A percentile compares a stretch with the other conserved stretches of the same genome.
Evolutionary conservation across 768 basidiomycete species (phyloP).

Genomic region (Lactarius quietus): DNA sequence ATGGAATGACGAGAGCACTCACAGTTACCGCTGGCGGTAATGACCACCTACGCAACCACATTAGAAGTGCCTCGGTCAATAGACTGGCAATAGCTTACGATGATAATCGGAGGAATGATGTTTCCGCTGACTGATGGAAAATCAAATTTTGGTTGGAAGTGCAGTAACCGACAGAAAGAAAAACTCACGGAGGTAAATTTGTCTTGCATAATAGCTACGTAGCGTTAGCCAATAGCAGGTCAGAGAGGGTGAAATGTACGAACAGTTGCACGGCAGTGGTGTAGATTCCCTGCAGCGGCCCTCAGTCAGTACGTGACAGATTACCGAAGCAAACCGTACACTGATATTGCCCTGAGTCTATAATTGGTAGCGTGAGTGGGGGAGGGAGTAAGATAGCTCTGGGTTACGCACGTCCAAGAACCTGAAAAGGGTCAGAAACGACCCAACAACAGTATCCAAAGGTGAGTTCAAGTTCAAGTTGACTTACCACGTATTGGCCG

Average conservation of each 20-base stretch:
- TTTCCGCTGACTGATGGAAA: background rate
- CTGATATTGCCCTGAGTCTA: background rate
- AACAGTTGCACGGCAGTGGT: background rate
- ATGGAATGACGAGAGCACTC: conserved; percentile 15
- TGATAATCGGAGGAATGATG: background rate
- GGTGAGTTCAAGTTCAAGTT: background rate
- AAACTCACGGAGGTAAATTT: conserved; percentile 3
- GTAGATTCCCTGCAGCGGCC: background rate
- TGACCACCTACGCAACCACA: conserved; percentile 26
- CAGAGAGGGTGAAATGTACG: background rate
- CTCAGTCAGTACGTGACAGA: background rate
- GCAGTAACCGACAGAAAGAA: background rate
- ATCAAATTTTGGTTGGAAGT: background rate
- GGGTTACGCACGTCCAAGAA: conserved; percentile 26
- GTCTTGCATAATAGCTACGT: conserved; percentile 7
- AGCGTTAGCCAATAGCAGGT: background rate
- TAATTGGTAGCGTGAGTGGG: background rate
- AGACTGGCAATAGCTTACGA: background rate
- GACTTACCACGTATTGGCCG: conserved; percentile 41
- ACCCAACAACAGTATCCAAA: background rate
- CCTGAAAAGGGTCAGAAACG: conserved; percentile 12
- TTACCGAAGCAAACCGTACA: background rate
- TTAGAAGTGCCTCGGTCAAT: background rate
- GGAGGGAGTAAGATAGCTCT: background rate
- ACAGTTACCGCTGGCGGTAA: conserved; percentile 45